A percentile compares a stretch with the other conserved stretches of the same genome.
phyloP scores from a whole-genome alignment of 2,329 filamentous ascomycete genomes.

The Cordyceps fumosorosea region DNA sequence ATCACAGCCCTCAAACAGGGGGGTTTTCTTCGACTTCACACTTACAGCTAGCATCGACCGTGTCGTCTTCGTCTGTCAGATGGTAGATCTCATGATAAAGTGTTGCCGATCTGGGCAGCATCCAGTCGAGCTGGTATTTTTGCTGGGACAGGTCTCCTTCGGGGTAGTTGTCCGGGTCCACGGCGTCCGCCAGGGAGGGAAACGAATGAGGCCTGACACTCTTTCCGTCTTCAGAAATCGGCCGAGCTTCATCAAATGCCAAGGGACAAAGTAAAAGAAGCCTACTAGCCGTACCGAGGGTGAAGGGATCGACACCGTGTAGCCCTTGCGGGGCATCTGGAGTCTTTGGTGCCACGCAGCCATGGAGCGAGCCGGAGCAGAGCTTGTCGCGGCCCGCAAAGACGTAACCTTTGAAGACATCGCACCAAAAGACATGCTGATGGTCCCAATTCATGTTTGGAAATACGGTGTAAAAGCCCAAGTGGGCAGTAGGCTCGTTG shows the following conservation, averaged over 20 bases:
- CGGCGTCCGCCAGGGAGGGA: not conserved
- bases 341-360: not conserved
- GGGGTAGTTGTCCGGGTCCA: not conserved
- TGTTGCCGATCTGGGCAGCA: not conserved
- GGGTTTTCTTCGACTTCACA: not conserved
- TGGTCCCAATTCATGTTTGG: not conserved
- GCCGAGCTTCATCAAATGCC: not conserved
- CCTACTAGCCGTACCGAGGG: not conserved
- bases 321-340: not conserved
- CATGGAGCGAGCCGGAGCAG: not conserved
- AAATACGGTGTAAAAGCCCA: not conserved
- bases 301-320: not conserved
- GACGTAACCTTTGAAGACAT: not conserved
- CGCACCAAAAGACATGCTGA: not conserved
- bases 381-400: not conserved
- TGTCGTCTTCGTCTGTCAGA: not conserved
- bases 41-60: not conserved
- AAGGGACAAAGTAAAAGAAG: not conserved
- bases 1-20: not conserved
- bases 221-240: not conserved
- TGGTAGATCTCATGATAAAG: not conserved
- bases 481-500: not conserved
- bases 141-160: not conserved
- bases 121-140: not conserved
- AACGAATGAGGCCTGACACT: not conserved